Percentiles rank a stretch among this genome's conserved stretches.
Conservation (phyloP, 208 protist species). For the Strigomonas oncopelti region DNA sequence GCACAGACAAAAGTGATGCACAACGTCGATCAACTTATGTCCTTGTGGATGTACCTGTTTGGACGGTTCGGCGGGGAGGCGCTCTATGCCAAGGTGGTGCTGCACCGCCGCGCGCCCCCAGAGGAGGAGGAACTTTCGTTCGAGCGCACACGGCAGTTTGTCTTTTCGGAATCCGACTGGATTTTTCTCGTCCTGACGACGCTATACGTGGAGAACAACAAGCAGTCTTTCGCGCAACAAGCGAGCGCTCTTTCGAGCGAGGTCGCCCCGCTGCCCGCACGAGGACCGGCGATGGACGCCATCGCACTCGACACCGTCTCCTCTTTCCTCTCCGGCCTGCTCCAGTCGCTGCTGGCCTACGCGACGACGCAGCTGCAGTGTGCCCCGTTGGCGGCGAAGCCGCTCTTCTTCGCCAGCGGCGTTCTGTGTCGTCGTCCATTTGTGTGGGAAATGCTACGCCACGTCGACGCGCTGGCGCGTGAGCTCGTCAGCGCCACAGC, state of each 20-base stretch:
- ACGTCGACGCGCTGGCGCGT: not conserved
- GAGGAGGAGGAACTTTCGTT: constrained; percentile 18
- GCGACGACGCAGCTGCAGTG: constrained; percentile 5
- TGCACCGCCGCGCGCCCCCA: constrained; percentile 11
- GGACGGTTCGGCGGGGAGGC: constrained; percentile 1
- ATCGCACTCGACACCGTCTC: constrained; percentile 13
- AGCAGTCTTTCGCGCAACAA: constrained; percentile 10
- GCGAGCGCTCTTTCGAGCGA: too few relatives aligned
- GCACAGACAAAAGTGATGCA: not conserved
- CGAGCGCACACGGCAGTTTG: constrained; percentile 2
- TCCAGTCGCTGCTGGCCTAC: constrained; percentile 18
- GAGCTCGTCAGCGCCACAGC: not conserved
- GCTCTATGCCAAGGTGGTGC: constrained; percentile 15
- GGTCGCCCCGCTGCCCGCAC: too few relatives aligned
- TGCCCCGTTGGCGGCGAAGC: not conserved
- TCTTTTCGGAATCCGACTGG: constrained; percentile 27
- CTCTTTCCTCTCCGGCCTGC: not conserved
- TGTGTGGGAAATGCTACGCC: not conserved
- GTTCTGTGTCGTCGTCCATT: not conserved
- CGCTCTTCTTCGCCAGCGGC: not conserved
- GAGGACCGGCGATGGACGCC: constrained; percentile 10
- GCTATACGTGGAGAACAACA: not conserved
- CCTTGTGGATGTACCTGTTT: constrained; percentile 4
- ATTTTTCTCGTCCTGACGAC: constrained; percentile 14
- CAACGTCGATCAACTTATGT: not conserved